Base-by-base conservation (phyloP, 192 early-diverging fungal species). In the Gamsiella multidivaricata region DNA sequence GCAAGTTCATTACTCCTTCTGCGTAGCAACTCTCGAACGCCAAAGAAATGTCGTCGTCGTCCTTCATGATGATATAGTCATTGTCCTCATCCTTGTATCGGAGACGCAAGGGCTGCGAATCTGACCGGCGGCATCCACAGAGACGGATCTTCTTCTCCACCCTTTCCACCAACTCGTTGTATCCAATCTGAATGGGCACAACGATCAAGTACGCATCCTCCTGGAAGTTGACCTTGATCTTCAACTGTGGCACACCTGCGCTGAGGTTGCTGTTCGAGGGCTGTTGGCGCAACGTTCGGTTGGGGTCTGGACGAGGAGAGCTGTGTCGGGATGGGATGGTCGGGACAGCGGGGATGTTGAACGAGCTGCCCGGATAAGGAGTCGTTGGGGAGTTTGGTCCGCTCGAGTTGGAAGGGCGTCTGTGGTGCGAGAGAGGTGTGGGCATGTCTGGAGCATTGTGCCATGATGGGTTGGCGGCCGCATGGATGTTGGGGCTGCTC, bases 11-110 rank as follows among this genome's bases (percentile, higher is more conserved):
- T 17, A 83, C 79, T 37, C 79, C 71, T 1, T 82, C 78, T 11
- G 80, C 73, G 41, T 79, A 74, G 22, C 79, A 69, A 34, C 80
- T 85, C 80, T 96, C 96, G 84, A 99, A 96, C 7, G 94, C 96
- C 90, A 96, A 82, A 47, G 87, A 89, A 31, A 99, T 92, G 70
- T 99, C 97, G 54, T 95, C 94, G 75, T 97, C 91, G 20, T 89
- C 91, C 63, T 91, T 91, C 47, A 99, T 89, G 39, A 88, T 89
- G 22, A 96, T 90, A 73, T 91, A 88, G 69, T 98, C 96, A 42
- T 94, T 93, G 70, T 97, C 96, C 80, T 98, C 96, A 69, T 99
- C 96, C 72, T 91, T 89, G 71, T 98, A 98, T 69, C 89, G 88
- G 60, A 99, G 90, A 47, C 88, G 86, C 71, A 91, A 51, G 86